phyloP scores from a whole-genome alignment of 768 basidiomycete species.

The Agrocybe praecox region DNA sequence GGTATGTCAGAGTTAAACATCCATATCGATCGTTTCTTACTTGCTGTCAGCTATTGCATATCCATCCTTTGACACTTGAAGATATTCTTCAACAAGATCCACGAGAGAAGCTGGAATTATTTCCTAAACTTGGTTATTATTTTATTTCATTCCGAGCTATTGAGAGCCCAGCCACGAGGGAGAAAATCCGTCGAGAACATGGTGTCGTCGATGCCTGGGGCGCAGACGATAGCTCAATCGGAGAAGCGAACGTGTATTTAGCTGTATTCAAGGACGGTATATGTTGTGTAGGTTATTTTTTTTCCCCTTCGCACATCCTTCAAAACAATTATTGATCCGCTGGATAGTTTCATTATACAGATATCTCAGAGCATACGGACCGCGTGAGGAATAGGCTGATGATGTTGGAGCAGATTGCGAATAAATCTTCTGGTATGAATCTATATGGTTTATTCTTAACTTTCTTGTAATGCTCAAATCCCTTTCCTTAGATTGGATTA shows the following conservation, averaged over 20 bases:
- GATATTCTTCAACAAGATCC: conserved; percentile 92
- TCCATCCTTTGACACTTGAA: conserved; percentile 92
- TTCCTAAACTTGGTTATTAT: conserved; percentile 88
- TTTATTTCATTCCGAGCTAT: conserved; percentile 87
- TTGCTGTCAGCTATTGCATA: conserved; percentile 64
- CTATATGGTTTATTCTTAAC: not conserved
- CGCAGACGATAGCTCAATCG: conserved; percentile 49
- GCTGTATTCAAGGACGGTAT: conserved; percentile 90
- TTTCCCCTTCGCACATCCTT: not conserved
- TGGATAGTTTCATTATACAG: conserved; percentile 84
- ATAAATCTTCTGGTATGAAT: conserved; percentile 70
- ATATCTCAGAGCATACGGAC: conserved; percentile 72
- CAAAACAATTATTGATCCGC: not conserved
- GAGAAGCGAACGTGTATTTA: conserved; percentile 86
- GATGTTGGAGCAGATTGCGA: conserved; percentile 59
- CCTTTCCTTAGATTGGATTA: conserved; percentile 80
- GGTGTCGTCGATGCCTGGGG: conserved; percentile 24
- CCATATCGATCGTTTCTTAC: not conserved
- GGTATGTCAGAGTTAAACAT: conserved; percentile 39
- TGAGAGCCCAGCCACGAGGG: conserved; percentile 53
- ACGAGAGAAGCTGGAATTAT: conserved; percentile 88
- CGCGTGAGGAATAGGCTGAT: conserved; percentile 74
- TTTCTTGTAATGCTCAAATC: not conserved
- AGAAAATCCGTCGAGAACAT: conserved; percentile 36
- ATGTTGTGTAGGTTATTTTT: conserved; percentile 60